Conservation (phyloP, 805 yeast genomes). For the Starmerella kuoi region DNA sequence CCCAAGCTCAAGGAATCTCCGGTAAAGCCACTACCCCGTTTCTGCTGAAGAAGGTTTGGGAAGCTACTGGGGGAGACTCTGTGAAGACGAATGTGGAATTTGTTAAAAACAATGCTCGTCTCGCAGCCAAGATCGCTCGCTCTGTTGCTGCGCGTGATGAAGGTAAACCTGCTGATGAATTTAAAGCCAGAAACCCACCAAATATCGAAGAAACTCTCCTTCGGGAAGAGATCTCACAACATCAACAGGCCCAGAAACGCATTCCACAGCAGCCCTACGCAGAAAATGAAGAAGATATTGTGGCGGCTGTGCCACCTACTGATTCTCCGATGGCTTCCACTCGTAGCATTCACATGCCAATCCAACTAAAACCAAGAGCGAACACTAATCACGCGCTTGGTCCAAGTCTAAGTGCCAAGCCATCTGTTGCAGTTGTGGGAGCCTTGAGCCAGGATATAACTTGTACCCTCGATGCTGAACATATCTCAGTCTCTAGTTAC, state of each 20-base stretch:
- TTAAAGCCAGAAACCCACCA: neutral
- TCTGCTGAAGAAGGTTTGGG: constrained; percentile 50
- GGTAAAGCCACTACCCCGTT: constrained; percentile 80
- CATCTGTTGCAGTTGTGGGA: constrained; percentile 45
- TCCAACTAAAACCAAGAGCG: constrained; percentile 8
- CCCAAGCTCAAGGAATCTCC: constrained; percentile 37
- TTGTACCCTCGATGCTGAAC: constrained; percentile 34
- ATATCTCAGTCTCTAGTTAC: constrained; percentile 44
- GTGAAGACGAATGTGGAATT: constrained; percentile 60
- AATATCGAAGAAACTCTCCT: neutral
- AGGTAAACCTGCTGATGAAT: neutral
- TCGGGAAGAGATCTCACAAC: neutral
- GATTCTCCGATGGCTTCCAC: neutral
- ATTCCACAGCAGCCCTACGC: neutral
- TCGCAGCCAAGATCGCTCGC: constrained; percentile 56
- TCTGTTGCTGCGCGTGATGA: constrained; percentile 31
- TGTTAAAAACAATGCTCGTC: constrained; percentile 61
- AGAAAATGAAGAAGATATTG: neutral
- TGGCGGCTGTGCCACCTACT: neutral
- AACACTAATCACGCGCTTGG: constrained; percentile 2
- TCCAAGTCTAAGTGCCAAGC: neutral
- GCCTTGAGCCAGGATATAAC: constrained; percentile 66
- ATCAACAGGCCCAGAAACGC: neutral
- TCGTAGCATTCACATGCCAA: constrained; percentile 6
- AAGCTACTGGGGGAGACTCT: constrained; percentile 56